These are phyloP conservation scores for Lasiodiplodia gonubiensis DNA, from an alignment of 2,329 filamentous ascomycete species.

Conservation along the genomic window DNA sequence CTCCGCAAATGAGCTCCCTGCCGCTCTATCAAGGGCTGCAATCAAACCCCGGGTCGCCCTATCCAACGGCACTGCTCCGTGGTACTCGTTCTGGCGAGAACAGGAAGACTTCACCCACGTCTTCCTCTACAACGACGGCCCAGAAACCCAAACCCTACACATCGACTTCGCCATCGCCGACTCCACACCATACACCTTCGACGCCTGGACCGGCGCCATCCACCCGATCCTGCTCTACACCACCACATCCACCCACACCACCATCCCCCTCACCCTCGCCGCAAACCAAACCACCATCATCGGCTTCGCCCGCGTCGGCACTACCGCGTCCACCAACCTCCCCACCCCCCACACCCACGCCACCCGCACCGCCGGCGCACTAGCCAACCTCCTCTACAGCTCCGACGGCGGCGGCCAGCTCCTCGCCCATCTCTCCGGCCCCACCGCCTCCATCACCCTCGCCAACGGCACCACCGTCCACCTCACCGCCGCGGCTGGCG, in stretches of 20 bases:
- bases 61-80: slow-evolving; percentile 40
- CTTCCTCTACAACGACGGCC: slow-evolving; percentile 51
- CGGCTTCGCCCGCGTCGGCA: slow-evolving; percentile 38
- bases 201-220: slow-evolving; percentile 52
- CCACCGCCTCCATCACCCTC: slow-evolving; percentile 24
- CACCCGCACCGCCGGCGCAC: background rate
- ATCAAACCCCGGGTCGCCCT: slow-evolving; percentile 42
- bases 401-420: background rate
- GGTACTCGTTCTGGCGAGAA: slow-evolving; percentile 46
- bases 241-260: slow-evolving; percentile 33
- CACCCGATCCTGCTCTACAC: slow-evolving; percentile 43
- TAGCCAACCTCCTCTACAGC: background rate
- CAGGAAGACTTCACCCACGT: slow-evolving; percentile 19
- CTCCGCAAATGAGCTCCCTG: slow-evolving; percentile 39
- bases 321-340: background rate
- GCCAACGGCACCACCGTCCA: slow-evolving; percentile 29
- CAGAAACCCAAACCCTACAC: slow-evolving; percentile 36
- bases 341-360: background rate
- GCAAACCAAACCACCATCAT: slow-evolving; percentile 50
- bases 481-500: slow-evolving; percentile 32
- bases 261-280: slow-evolving; percentile 45
- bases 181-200: slow-evolving; percentile 43
- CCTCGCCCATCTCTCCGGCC: slow-evolving; percentile 24
- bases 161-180: slow-evolving; percentile 28
- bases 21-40: slow-evolving; percentile 38